Evolutionary conservation across 164 flowering plant genomes (phyloP).

Genomic region (Piper betle): DNA sequence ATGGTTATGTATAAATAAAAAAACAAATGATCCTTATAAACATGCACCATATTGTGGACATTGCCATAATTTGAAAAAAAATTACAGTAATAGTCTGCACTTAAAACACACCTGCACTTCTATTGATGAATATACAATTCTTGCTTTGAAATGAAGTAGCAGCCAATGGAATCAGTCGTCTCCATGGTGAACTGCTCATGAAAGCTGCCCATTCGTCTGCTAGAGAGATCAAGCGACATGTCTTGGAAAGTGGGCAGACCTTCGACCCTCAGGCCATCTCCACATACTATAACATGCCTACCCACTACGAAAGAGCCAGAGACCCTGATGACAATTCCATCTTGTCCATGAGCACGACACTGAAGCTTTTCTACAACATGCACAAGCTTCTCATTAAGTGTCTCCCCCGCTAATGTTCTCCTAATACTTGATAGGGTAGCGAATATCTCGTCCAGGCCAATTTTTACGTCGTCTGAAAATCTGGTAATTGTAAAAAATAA

Average conservation of each 20-base stretch:
- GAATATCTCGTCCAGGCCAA: slow-evolving; percentile 62
- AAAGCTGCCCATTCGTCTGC: slow-evolving; percentile 71
- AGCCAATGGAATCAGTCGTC: slow-evolving; percentile 51
- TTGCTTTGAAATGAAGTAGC: slow-evolving; percentile 53
- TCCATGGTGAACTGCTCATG: slow-evolving; percentile 86
- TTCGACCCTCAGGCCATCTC: slow-evolving; percentile 83
- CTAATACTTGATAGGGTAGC: slow-evolving; percentile 42
- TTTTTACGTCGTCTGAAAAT: slow-evolving; percentile 52
- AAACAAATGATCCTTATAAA: too few relatives aligned
- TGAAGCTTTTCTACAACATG: slow-evolving; percentile 95
- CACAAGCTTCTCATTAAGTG: slow-evolving; percentile 81
- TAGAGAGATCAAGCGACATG: slow-evolving; percentile 50
- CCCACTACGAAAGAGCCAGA: slow-evolving; percentile 83
- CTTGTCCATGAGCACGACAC: slow-evolving; percentile 76
- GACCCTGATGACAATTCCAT: slow-evolving; percentile 80
- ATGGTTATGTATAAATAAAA: too few relatives aligned
- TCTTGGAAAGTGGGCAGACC: slow-evolving; percentile 80
- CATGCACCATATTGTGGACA: too few relatives aligned
- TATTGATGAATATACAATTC: slow-evolving; percentile 67
- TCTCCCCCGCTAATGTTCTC: slow-evolving; percentile 69
- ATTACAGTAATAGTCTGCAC: neutral
- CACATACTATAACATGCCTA: slow-evolving; percentile 82
- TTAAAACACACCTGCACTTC: neutral
- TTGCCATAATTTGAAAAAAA: too few relatives aligned
- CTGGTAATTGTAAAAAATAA: slow-evolving; percentile 17